Evolutionary conservation across 495 filamentous ascomycete species (phyloP), one percentile per base, ranked within the genome.

Genomic region (Neurospora tetrasperma): DNA sequence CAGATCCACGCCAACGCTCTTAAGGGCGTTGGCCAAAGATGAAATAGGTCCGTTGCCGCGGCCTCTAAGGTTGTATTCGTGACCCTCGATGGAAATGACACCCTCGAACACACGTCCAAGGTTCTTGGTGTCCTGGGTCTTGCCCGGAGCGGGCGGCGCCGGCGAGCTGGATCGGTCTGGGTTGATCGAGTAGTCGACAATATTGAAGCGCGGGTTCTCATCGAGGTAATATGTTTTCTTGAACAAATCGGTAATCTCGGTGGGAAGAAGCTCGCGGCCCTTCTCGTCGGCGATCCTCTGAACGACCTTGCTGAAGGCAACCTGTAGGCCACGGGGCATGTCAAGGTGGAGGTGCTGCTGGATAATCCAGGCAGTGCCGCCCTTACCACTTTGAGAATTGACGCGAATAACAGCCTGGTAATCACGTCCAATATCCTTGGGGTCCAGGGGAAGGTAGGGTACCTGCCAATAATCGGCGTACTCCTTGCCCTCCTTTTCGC

Each of bases 381-480:
- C 96, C 84, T 99, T 99, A 71, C 96, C 96, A 74, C 89, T 93
- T 79, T 99, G 96, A 31, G 92, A 95, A 83, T 98, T 99, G 86
- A 98, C 96, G 41, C 95, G 92, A 80, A 99, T 99, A 80, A 98
- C 92, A 48, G 95, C 95, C 83, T 98, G 94, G 86, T 98, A 98
- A 40, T 91, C 98, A 12, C 95, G 90, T 35, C 96, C 96, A 71
- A 98, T 97, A 83, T 98, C 94, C 76, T 92, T 86, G 3, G 94
- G 95, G 78, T 98, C 95, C 68, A 98, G 87, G 20, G 96, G 96
- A 42, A 99, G 91, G 80, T 98, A 99, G 3, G 95, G 96, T 68
- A 99, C 71, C 73, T 87, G 82, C 88, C 88, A 90, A 69, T 86
- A 79, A 71, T 89, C 87, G 31, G 94, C 88, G 71, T 89, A 84